Evolutionary conservation across 371 early-diverging fungal genomes (phyloP).

Genomic region (Blakeslea trispora): DNA sequence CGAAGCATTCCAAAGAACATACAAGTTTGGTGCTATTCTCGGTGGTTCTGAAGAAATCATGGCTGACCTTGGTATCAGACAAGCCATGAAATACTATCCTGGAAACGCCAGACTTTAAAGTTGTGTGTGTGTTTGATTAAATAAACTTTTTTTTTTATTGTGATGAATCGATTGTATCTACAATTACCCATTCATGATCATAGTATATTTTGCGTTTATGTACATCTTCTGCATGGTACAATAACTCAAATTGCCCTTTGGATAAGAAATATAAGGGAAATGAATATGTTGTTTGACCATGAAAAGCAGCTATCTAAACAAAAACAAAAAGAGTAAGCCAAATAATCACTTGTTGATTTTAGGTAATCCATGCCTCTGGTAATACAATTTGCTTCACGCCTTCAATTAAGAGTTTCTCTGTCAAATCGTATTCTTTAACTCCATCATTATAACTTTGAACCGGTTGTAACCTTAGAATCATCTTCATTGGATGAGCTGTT

Average conservation of each 20-base stretch:
- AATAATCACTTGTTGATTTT: no score
- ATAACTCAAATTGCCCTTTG: conserved; percentile 61
- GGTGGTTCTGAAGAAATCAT: conserved; percentile 81
- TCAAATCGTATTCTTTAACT: conserved; percentile 60
- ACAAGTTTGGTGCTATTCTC: conserved; percentile 72
- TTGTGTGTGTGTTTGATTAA: no score
- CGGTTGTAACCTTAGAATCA: conserved; percentile 65
- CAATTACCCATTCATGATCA: conserved; percentile 56
- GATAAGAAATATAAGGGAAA: conserved; percentile 65
- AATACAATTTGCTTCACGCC: conserved; percentile 59
- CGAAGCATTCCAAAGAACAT: conserved; percentile 58
- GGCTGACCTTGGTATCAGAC: conserved; percentile 53
- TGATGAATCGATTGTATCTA: conserved; percentile 16
- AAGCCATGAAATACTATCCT: conserved; percentile 47
- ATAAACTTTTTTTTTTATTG: background rate
- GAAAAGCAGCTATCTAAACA: conserved; percentile 29
- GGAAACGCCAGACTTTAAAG: conserved; percentile 27
- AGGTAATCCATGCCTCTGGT: conserved; percentile 66
- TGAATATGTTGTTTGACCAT: conserved; percentile 13
- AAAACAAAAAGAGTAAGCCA: no score
- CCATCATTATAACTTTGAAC: conserved; percentile 63
- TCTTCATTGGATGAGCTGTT: conserved; percentile 50
- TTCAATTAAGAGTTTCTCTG: conserved; percentile 58
- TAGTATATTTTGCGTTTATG: conserved; percentile 57
- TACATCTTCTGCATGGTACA: conserved; percentile 71